Percentiles rank a stretch among this genome's conserved stretches.
Conservation (phyloP, 306 rosid species). For the Castanopsis chinensis region DNA sequence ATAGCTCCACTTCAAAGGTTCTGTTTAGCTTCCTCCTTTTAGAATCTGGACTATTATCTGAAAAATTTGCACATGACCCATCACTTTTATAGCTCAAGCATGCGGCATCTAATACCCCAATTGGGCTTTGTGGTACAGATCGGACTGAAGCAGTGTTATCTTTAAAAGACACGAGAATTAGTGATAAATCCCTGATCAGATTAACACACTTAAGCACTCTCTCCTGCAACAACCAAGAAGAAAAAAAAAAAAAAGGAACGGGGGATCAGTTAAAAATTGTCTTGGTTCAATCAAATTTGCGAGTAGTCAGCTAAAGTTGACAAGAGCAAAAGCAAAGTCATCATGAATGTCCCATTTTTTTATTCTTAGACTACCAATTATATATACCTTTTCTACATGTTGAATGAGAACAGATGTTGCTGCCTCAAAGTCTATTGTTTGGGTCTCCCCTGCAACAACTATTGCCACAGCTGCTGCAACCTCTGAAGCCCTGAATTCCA, state of each 20-base stretch:
- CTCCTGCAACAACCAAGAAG: constrained; percentile 54
- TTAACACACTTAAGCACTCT: constrained; percentile 60
- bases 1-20: constrained; percentile 59
- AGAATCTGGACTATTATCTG: constrained; percentile 53
- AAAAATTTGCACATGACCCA: constrained; percentile 67
- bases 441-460: constrained; percentile 53
- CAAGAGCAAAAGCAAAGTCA: constrained; percentile 13
- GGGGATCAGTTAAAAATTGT: not conserved
- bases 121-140: constrained; percentile 73
- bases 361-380: constrained; percentile 34
- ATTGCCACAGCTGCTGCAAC: constrained; percentile 90
- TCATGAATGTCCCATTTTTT: constrained; percentile 14
- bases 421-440: constrained; percentile 51
- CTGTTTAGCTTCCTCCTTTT: constrained; percentile 89
- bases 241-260: too few relatives aligned
- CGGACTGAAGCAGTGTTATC: constrained; percentile 36
- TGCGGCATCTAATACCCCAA: constrained; percentile 71
- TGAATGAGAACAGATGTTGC: constrained; percentile 59
- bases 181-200: constrained; percentile 42
- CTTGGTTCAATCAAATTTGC: constrained; percentile 4
- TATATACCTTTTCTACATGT: constrained; percentile 60
- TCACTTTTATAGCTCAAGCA: constrained; percentile 84
- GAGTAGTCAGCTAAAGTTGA: constrained; percentile 28
- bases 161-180: constrained; percentile 26
- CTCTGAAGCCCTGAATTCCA: constrained; percentile 94